Evolutionary conservation across 2,329 filamentous ascomycete species (phyloP), one percentile per base, ranked within the genome.

Genomic region (Tolypocladium tropicale): DNA sequence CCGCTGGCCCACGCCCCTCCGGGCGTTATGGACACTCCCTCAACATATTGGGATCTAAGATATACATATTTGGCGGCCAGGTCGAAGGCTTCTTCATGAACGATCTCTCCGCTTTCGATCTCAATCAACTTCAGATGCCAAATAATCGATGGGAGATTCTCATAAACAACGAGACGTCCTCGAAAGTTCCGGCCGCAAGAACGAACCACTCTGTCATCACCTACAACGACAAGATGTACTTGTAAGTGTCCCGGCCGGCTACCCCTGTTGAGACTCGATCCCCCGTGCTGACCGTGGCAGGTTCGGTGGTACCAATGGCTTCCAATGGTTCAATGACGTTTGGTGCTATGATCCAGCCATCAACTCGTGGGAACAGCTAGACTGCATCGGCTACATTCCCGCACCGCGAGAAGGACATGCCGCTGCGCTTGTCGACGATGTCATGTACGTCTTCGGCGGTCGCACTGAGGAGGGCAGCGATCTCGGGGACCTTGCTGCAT

Each of bases 51-150:
- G 93, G 93, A 30, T 97, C 94, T 58, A 97, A 95, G 69, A 93
- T 99, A 48, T 99, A 90, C 74, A 89, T 99, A 33, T 99, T 99
- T 68, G 94, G 94, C 68, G 94, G 94, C 53, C 94, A 99, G 67
- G 93, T 97, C 1, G 94, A 99, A 69, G 94, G 93, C 5, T 92
- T 87, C 68, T 99, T 99, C 68, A 97, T 99, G 84, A 99, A 99
- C 65, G 94, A 99, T 66, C 77, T 99, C 18, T 84, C 95, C 34
- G 91, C 92, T 11, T 99, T 99, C 66, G 95, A 99, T 68, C 75
- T 99, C 54, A 99, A 99, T 67, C 90, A 94, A 57, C 77, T 99
- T 18, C 94, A 97, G 70, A 90, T 89, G 70, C 86, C 92, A 12
- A 85, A 86, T 55, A 97, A 96, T 68, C 85, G 89, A 61, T 99